phyloP scores from a whole-genome alignment of 2,329 filamentous ascomycete genomes.

The Xylaria sp. region DNA sequence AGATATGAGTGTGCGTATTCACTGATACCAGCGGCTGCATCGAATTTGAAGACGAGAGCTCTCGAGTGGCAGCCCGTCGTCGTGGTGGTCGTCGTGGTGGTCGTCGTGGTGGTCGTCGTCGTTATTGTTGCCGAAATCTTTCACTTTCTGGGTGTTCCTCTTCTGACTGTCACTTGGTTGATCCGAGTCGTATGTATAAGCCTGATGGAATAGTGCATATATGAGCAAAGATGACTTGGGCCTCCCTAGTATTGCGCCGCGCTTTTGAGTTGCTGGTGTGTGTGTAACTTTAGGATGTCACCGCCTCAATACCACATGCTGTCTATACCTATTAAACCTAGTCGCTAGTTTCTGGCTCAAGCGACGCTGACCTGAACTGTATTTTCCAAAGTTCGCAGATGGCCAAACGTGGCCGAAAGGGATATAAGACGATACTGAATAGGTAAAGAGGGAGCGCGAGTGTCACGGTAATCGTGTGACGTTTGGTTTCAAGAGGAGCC shows the following conservation, averaged over 20 bases:
- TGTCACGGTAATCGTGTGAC: conserved; percentile 9
- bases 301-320: conserved; percentile 16
- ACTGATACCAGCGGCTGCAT: conserved; percentile 71
- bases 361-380: conserved; percentile 11
- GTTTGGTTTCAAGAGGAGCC: conserved; percentile 31
- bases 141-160: conserved; percentile 13
- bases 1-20: conserved; percentile 72
- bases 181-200: not conserved
- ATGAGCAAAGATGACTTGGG: not conserved
- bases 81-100: not conserved
- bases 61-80: conserved; percentile 27
- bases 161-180: not conserved
- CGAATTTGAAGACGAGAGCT: conserved; percentile 46
- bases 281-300: conserved; percentile 12
- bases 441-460: conserved; percentile 3
- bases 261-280: conserved; percentile 25
- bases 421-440: conserved; percentile 3
- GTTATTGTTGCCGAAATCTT: not conserved
- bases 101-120: too few species aligned
- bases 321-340: conserved; percentile 7
- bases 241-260: not conserved
- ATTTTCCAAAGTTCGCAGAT: conserved; percentile 11
- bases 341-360: conserved; percentile 12
- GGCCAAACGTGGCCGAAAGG: conserved; percentile 10
- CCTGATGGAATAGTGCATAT: conserved; percentile 1